Evolutionary conservation across 2,329 filamentous ascomycete species (phyloP).

Genomic region (Colletotrichum abscissum): DNA sequence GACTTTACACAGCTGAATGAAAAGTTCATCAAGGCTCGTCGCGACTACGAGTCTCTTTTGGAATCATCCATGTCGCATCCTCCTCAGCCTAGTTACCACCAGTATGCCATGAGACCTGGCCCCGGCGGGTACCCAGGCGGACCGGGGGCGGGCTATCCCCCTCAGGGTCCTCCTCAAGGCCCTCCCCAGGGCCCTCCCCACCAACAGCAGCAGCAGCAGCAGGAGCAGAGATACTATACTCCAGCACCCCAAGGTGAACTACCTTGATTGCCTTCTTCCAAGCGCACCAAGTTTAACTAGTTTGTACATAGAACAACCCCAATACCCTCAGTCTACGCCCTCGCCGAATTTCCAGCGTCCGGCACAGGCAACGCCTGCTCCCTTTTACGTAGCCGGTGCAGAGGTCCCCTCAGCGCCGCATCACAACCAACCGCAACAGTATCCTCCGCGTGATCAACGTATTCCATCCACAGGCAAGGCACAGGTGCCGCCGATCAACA

Average conservation of each 20-base stretch:
- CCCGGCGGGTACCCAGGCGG: constrained; percentile 55
- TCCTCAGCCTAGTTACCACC: constrained; percentile 81
- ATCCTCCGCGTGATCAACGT: constrained; percentile 61
- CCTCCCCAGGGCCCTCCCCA: constrained; percentile 33
- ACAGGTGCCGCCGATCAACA: constrained; percentile 62
- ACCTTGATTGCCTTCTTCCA: constrained; percentile 31
- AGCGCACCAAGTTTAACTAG: constrained; percentile 43
- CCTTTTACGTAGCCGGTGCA: constrained; percentile 74
- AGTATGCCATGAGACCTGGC: constrained; percentile 68
- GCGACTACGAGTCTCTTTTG: constrained; percentile 95
- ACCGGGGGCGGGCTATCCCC: constrained; percentile 48
- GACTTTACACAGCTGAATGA: constrained; percentile 99
- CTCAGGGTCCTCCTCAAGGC: constrained; percentile 53
- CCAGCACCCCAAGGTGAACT: constrained; percentile 64
- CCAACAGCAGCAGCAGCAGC: constrained; percentile 26
- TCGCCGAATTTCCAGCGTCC: constrained; percentile 67
- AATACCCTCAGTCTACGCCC: constrained; percentile 60
- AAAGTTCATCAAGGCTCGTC: constrained; percentile 98
- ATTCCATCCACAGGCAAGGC: constrained; percentile 59
- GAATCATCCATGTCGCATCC: constrained; percentile 97
- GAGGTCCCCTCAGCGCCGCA: constrained; percentile 58
- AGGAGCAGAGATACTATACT: constrained; percentile 72
- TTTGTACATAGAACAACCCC: constrained; percentile 51
- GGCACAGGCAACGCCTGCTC: constrained; percentile 61
- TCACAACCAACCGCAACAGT: constrained; percentile 54